Evolutionary conservation across 257 asterid genomes (phyloP).

Genomic region (Solanum etuberosum): DNA sequence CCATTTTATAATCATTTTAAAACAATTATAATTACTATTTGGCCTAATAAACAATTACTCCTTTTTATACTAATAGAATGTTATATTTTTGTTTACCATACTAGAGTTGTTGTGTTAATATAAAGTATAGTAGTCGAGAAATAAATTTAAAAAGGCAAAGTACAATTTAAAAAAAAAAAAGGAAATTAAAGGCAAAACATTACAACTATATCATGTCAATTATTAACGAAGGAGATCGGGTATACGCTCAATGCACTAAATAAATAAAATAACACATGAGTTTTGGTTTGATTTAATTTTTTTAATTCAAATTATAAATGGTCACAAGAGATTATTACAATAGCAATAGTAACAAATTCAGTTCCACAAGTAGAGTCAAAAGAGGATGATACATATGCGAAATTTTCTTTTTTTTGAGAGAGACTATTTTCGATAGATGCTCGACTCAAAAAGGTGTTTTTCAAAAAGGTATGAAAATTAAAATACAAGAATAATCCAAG

Average conservation of each 20-base stretch:
- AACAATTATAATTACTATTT: neutral
- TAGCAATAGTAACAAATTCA: too few species aligned
- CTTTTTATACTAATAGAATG: neutral
- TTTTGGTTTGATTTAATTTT: neutral
- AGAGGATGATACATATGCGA: accelerated
- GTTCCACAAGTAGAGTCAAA: too few species aligned
- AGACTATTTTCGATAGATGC: too few species aligned
- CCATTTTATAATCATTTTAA: neutral
- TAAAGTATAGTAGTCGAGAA: neutral
- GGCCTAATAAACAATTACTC: neutral
- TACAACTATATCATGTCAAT: neutral
- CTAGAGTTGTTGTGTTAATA: neutral
- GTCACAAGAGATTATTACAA: too few species aligned
- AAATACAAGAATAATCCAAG: too few species aligned
- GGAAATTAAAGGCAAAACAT: neutral
- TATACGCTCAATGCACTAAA: neutral
- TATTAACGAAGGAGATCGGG: neutral
- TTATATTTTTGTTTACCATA: neutral
- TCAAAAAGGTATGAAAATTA: too few species aligned
- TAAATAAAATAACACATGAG: neutral
- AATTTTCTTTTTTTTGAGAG: too few species aligned
- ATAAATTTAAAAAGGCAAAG: neutral
- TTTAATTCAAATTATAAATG: neutral
- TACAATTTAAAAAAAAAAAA: neutral
- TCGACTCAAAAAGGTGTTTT: too few species aligned